Base-by-base conservation (phyloP, 129 eudicot species). In the Flaveria linearis region DNA sequence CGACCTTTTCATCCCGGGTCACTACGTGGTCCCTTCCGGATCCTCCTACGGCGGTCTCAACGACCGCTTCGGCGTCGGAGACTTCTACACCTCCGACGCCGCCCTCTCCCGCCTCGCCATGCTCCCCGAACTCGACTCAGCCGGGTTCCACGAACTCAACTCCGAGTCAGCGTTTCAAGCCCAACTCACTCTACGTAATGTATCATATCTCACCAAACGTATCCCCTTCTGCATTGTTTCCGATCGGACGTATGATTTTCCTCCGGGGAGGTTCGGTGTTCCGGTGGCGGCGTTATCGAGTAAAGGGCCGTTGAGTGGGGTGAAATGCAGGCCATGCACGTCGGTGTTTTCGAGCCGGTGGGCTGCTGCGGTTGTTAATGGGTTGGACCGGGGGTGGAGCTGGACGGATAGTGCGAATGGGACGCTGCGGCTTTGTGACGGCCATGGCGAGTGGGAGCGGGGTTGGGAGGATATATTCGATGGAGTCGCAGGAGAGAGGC, bases 61-160 rank as follows among this genome's bases (percentile, higher is more conserved):
- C 50, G 98, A 94, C 78, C 91, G 98, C 4, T 85, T 94, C 0
- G 98, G 98, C 1, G 47, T 89, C 2, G 97, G 98, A 0, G 96
- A 94, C 73, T 70, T 78, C 75, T 84, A 78, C 82, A 68, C 87
- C 62, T 85, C 98, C n/a, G 47, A 65, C 43, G 84, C 85, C 0
- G 97, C 98, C 45, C 93, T 94, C 36, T 87, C 97, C 42, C 93
- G 97, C 9, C 97, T 88, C 47, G 87, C 97, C 58, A 80, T 91
- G 55, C 71, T 94, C 71, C 87, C 93, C 1, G 82, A 83, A 8
- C 91, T 94, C 15, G 92, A 94, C 71, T 43, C 78, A 0, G 85
- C 96, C 18, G 91, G 86, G 68, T 57, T 81, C 81, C 62, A 25
- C 0, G 84, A 81, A n/a, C 97, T 89, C 75, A 94, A 94, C 88